phyloP scores from a whole-genome alignment of 371 early-diverging fungal genomes.

The Mortierella sp. region DNA sequence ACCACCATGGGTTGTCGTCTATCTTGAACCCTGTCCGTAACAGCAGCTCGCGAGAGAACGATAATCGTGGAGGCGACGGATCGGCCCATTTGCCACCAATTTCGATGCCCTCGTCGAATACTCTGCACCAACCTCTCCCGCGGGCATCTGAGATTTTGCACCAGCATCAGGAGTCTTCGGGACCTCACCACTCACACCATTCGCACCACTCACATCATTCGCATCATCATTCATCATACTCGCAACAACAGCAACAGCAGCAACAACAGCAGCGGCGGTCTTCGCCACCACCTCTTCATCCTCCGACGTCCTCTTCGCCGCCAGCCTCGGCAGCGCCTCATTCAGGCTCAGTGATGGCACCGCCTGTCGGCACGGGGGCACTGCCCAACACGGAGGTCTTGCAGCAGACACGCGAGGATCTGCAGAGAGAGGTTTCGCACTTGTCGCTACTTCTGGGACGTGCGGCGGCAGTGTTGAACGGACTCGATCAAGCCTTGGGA shows the following conservation, averaged over 20 bases:
- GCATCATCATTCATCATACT: neutral
- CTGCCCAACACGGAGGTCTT: constrained; percentile 61
- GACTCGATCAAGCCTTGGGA: constrained; percentile 66
- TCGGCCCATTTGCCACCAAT: constrained; percentile 45
- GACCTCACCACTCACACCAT: constrained; percentile 2
- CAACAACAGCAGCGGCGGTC: constrained; percentile 8
- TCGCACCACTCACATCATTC: constrained; percentile 16
- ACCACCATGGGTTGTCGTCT: constrained; percentile 27
- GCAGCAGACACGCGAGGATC: constrained; percentile 72
- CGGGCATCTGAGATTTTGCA: constrained; percentile 49
- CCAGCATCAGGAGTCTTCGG: neutral
- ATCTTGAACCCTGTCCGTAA: constrained; percentile 26
- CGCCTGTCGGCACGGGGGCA: neutral
- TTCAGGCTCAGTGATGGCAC: constrained; percentile 17
- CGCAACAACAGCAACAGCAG: neutral
- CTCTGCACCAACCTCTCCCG: constrained; percentile 30
- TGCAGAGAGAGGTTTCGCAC: constrained; percentile 73
- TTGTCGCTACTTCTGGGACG: constrained; percentile 68
- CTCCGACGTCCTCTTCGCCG: constrained; percentile 6
- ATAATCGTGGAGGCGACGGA: neutral
- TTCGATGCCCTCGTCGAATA: constrained; percentile 38
- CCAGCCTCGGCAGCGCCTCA: neutral
- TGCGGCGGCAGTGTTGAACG: constrained; percentile 72
- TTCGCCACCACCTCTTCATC: constrained; percentile 17
- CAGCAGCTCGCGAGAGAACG: neutral